Evolutionary conservation across 2,329 filamentous ascomycete genomes (phyloP), one percentile per base, ranked within the genome.

Genomic region (Aspergillus quadricinctus): DNA sequence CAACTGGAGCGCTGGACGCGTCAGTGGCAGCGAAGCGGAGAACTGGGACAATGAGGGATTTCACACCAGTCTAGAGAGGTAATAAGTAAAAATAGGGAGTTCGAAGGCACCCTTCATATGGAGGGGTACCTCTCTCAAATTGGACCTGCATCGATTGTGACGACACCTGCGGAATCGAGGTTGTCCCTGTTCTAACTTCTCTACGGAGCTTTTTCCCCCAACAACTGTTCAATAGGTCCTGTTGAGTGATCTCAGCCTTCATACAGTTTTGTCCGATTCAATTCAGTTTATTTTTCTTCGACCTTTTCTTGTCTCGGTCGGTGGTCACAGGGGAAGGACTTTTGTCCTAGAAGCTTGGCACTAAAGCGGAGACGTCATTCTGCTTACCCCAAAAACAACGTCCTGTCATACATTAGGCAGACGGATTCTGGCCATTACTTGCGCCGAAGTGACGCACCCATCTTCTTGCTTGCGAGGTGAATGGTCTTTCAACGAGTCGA

Each of bases 331-430:
- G 23, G 6, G 19, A 23, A 46, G 3, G 43, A 46, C 31, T n/a
- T 35, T 35, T 17, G n/a, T 43, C 40, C n/a, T 43, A 4, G 4
- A 10, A 11, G 43, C 57, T 62, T 57, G 55, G 59, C 58, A 58
- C 61, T 60, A 57, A 35, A 54, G 52, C 53, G 55, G 55, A 57
- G 60, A 64, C 65, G 62, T 64, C 62, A 63, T 62, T 45, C 35
- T 59, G 28, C 35, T 41, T 31, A 56, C 52, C 50, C 49, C 50
- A 41, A 53, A 46, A 35, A 43, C 50, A 41, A 27, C 49, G 49
- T 50, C 51, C 35, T 52, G 52, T 58, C 11, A 5, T 28, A 46
- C 31, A 50, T 40, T 66, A 71, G 69, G 69, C 69, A 71, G 68
- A 71, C 68, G 61, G 61, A 65, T 70, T 70, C 53, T 56, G 37